These are phyloP conservation scores for Eucalyptus regnans DNA, from an alignment of 345 rosid species.

Conservation along the genomic window DNA sequence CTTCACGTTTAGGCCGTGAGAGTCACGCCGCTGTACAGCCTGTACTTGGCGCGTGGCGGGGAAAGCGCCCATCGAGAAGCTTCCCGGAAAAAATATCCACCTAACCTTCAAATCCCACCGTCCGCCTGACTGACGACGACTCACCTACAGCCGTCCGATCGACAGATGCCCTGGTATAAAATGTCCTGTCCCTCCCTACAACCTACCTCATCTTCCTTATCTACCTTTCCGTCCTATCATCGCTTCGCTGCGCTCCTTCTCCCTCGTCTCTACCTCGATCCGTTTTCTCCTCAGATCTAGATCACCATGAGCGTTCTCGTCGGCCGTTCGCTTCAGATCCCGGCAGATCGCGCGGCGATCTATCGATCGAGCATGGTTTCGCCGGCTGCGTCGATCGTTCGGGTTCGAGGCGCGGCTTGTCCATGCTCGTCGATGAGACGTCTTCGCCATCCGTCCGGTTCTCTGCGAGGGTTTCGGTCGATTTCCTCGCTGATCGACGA, in stretches of 20 bases:
- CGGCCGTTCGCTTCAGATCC: background rate
- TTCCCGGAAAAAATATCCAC: background rate
- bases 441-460: background rate
- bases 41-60: background rate
- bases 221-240: too few relatives aligned
- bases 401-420: background rate
- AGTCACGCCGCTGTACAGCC: background rate
- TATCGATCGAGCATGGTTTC: background rate
- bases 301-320: background rate
- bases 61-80: background rate
- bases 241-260: fast-evolving
- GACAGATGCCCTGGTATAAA: background rate
- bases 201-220: background rate
- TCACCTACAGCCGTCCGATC: background rate
- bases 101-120: background rate
- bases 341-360: background rate
- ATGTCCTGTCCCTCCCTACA: too few relatives aligned
- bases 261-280: background rate
- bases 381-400: background rate
- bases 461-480: background rate
- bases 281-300: background rate
- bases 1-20: background rate
- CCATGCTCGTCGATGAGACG: background rate
- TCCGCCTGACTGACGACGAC: background rate
- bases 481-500: background rate